Percentiles rank a stretch among this genome's conserved stretches.
Conservation (phyloP, 2,329 filamentous ascomycete genomes). For the Dactylellina parvicollis region DNA sequence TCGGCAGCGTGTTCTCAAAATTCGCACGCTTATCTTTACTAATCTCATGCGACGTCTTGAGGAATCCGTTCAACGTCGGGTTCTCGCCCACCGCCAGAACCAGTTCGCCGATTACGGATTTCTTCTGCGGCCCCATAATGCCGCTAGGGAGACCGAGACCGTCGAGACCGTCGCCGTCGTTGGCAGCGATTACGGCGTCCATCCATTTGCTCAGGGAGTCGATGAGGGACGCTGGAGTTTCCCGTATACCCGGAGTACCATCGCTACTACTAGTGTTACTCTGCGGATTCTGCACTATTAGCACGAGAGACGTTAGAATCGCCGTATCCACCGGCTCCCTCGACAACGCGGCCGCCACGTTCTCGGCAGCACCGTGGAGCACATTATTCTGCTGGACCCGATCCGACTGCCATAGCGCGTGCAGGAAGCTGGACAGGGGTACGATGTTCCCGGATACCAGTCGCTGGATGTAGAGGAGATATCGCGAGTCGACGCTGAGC, state of each 20-base stretch:
- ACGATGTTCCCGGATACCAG: slow-evolving; percentile 67
- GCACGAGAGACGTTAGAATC: slow-evolving; percentile 55
- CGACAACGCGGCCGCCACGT: slow-evolving; percentile 41
- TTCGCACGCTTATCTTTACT: slow-evolving; percentile 54
- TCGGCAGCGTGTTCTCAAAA: slow-evolving; percentile 55
- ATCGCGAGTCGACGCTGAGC: slow-evolving; percentile 68
- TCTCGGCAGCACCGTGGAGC: slow-evolving; percentile 7
- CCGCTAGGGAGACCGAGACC: slow-evolving; percentile 46
- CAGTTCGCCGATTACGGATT: slow-evolving; percentile 56
- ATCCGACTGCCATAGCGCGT: slow-evolving; percentile 66
- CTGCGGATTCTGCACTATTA: slow-evolving; percentile 53
- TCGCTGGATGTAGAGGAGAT: slow-evolving; percentile 70
- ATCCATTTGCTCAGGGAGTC: slow-evolving; percentile 57
- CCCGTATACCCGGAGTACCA: slow-evolving; percentile 43
- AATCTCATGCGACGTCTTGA: slow-evolving; percentile 47
- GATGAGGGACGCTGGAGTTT: slow-evolving; percentile 54
- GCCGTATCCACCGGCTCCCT: slow-evolving; percentile 57
- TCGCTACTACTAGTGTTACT: not conserved
- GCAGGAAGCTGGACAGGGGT: slow-evolving; percentile 68
- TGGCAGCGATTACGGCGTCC: slow-evolving; percentile 56
- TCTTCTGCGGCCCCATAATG: slow-evolving; percentile 52
- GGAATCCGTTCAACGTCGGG: slow-evolving; percentile 46
- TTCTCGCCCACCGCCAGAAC: slow-evolving; percentile 57
- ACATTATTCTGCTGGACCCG: slow-evolving; percentile 38
- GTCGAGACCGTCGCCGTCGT: slow-evolving; percentile 48